Conservation (phyloP, 257 asterid species). For the Osmanthus fragrans region DNA sequence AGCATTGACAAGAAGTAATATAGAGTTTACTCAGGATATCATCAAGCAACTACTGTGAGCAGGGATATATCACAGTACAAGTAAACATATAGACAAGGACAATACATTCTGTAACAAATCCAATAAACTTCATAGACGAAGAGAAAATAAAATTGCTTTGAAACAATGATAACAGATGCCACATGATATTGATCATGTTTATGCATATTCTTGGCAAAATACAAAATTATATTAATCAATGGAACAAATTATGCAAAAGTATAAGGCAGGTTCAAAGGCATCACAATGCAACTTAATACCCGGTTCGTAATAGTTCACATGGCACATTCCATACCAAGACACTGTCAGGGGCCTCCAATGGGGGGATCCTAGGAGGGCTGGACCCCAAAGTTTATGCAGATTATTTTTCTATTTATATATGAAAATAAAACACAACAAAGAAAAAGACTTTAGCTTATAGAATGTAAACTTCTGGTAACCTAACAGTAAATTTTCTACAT, state of each 20-base stretch:
- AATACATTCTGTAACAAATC: background rate
- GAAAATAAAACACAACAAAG: too few relatives aligned
- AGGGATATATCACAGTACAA: constrained; percentile 1
- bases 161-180: background rate
- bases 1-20: background rate
- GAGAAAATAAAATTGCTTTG: background rate
- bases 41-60: constrained; percentile 14
- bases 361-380: too few relatives aligned
- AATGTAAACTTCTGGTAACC: too few relatives aligned
- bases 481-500: too few relatives aligned
- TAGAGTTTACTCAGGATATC: background rate
- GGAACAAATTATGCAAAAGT: background rate
- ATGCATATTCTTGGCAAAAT: background rate
- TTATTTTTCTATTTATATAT: too few relatives aligned
- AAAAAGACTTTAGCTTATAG: too few relatives aligned
- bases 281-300: background rate
- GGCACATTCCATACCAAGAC: background rate
- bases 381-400: too few relatives aligned
- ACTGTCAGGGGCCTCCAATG: too few relatives aligned
- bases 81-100: background rate
- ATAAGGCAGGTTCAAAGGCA: background rate
- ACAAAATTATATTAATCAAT: background rate
- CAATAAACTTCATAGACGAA: background rate
- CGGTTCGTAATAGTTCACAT: background rate
- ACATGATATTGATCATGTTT: background rate